Evolutionary conservation across 306 rosid genomes (phyloP), one percentile per base, ranked within the genome.

Genomic region (Trifolium pratense): DNA sequence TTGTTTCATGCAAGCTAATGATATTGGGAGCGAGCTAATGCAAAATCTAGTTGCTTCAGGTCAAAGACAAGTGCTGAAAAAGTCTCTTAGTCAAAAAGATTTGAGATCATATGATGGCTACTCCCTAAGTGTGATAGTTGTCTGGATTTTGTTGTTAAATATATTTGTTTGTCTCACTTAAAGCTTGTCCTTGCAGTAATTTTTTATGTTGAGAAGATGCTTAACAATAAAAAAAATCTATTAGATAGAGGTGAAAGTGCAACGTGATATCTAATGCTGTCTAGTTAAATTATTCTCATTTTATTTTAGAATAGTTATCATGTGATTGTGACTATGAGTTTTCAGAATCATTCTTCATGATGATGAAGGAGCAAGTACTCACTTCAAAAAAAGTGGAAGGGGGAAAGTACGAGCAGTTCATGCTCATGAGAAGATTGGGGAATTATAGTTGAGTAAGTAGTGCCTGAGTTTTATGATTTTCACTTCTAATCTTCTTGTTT

Each of bases 321-420:
- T 64, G 55, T 71, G 73, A 40, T 34, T 15, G 57, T 78, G 39
- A 71, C 37, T 80, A 11, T 55, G 80, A 48, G 45, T 66, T 85
- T 74, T 3, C 89, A 94, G 97, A 90, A 97, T 82, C 96, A 89
- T 34, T 91, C 98, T 58, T 94, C 95, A 11, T 4, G 95, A 91
- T 71, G 99, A 91, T 76, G 95, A 91, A 79, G 97, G 90, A 70
- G 83, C 69, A 89, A 85, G 81, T 75, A 80, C 78, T 73, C 79
- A 59, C 62, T 66, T 81, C 58, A 75, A 81, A 70, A 83, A 81
- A 79, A 77, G 57, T 81, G 94, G 87, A 78, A 68, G 29, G 62
- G 93, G 80, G 82, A 88, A 84, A 63, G 79, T 63, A 57, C 86
- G 73, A 70, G 49, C 89, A 48, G 87, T 77, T 74, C 79, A 75